Base-by-base conservation (phyloP, 306 rosid genomes). In the Castanea mollissima region DNA sequence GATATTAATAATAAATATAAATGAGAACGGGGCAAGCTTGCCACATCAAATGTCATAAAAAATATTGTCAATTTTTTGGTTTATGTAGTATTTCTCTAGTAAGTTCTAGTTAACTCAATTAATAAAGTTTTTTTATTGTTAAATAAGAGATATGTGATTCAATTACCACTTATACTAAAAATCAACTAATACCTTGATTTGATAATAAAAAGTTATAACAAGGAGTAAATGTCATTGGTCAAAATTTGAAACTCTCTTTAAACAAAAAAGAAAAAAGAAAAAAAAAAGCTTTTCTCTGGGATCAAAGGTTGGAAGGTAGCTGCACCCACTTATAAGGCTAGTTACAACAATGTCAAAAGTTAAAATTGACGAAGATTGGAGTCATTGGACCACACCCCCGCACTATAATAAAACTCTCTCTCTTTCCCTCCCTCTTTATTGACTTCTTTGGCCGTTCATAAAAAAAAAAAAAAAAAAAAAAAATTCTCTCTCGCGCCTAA, bases 111-210 rank as follows among this genome's bases (percentile, higher is more conserved):
- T 38, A 38, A 0, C 0, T 38, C 0, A 38, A 38, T 0, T 38
- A 0, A 0, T 38, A 38, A 38, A 38, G 0, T 38, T 38, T 38
- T 0, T 38, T 38, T 0, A 2, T 38, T 1, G 10, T 23, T 23
- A 23, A 38, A 38, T 38, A 38, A 7, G 1, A 38, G 0, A 38
- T 38, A 0, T 7, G 11, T 0, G 0, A 0, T 38, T 38, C 0
- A 38, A 38, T 38, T 0, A 0, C 0, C 0, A 0, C 0, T 0
- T 38, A 38, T 0, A 38, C 0, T 0, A 38, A 38, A 6, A 38
- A 38, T 0, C 0, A 0, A 1, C 0, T 38, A 0, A 0, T 38
- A 0, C 0, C 2, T 7, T 38, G 0, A 0, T 38, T 0, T 38
- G 0, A 7, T 38, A 1, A 38, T 38, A 38, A 38, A 38, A 7